Evolutionary conservation across 805 yeast species (phyloP).

Genomic region (Yarrowia alimentaria): DNA sequence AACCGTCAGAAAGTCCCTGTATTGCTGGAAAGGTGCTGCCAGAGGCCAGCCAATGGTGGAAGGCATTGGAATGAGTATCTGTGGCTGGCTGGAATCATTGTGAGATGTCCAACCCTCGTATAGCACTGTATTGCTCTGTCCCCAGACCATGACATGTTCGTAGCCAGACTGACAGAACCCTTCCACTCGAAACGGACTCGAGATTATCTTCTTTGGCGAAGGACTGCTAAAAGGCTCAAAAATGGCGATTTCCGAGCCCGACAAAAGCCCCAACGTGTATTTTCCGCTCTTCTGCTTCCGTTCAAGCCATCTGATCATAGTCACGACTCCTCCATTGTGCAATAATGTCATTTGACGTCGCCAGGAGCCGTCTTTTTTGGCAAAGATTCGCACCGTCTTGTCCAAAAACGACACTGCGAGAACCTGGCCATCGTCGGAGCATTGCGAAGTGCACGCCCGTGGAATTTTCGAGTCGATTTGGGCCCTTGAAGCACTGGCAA

Average conservation of each 20-base stretch:
- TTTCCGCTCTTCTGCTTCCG: neutral
- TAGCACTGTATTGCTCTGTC: slow-evolving; percentile 1
- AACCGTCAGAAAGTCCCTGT: slow-evolving; percentile 15
- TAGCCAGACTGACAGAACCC: slow-evolving; percentile 10
- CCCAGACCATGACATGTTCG: slow-evolving; percentile 9
- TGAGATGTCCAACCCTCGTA: neutral
- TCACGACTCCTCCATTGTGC: slow-evolving; percentile 10
- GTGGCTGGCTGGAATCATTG: no score
- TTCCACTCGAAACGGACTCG: neutral
- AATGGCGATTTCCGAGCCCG: slow-evolving; percentile 1
- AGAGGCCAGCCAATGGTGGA: slow-evolving; percentile 6
- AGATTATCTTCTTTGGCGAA: neutral
- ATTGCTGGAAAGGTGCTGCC: slow-evolving; percentile 17
- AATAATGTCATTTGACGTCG: slow-evolving; percentile 1
- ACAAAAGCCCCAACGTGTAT: neutral
- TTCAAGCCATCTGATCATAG: neutral
- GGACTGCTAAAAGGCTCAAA: neutral
- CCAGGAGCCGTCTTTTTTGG: neutral
- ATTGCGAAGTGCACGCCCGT: neutral
- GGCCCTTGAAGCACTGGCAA: neutral
- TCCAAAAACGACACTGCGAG: slow-evolving; percentile 8
- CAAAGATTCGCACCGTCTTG: slow-evolving; percentile 1
- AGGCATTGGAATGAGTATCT: slow-evolving; percentile 2
- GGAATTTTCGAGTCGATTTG: neutral
- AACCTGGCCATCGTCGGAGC: neutral